Percentiles rank a stretch among this genome's conserved stretches.
Evolutionary conservation across 2,329 filamentous ascomycete genomes (phyloP).

Genomic region (Cercospora citrullina): DNA sequence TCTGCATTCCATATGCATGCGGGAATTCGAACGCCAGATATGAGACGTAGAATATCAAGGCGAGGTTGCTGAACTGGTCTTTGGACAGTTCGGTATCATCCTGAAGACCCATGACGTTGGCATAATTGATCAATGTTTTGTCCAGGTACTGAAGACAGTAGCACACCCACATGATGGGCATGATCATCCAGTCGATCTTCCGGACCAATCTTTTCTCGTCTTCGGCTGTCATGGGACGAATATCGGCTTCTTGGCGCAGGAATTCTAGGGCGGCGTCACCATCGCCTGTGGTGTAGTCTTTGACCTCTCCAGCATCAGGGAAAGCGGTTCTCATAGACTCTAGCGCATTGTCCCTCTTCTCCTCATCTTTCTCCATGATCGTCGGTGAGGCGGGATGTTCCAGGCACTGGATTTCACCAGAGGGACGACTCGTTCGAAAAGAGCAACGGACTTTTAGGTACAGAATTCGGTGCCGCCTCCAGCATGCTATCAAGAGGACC

Average conservation of each 20-base stretch:
- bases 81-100: constrained; percentile 40
- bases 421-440: background rate
- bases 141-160: constrained; percentile 46
- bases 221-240: constrained; percentile 30
- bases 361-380: constrained; percentile 27
- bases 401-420: background rate
- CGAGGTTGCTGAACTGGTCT: constrained; percentile 41
- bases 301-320: constrained; percentile 30
- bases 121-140: constrained; percentile 46
- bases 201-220: constrained; percentile 33
- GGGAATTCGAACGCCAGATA: constrained; percentile 45
- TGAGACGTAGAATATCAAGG: constrained; percentile 41
- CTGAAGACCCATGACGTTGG: constrained; percentile 45
- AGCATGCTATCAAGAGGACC: background rate
- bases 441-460: background rate
- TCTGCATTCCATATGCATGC: constrained; percentile 54
- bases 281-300: constrained; percentile 28
- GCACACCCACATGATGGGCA: constrained; percentile 42
- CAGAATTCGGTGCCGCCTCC: background rate
- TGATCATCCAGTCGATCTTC: constrained; percentile 46
- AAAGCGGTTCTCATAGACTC: background rate
- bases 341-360: constrained; percentile 18
- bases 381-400: background rate
- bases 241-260: constrained; percentile 32
- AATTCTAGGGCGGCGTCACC: constrained; percentile 38